A percentile compares a stretch with the other conserved stretches of the same genome.
phyloP scores from a whole-genome alignment of 768 basidiomycete species.

The Russula emetica region DNA sequence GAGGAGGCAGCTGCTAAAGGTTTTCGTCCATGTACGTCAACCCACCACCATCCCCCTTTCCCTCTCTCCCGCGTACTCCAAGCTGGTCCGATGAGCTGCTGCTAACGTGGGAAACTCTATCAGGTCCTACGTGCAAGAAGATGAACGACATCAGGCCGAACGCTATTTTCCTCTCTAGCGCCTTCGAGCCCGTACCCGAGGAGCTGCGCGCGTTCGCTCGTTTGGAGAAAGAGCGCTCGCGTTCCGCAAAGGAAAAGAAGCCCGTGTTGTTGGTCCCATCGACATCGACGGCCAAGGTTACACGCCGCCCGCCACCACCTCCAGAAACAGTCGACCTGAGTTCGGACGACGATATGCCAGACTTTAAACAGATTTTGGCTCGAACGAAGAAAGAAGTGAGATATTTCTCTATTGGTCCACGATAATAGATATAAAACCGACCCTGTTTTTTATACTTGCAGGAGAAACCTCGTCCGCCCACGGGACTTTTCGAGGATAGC shows the following conservation, averaged over 20 bases:
- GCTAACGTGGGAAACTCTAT: neutral
- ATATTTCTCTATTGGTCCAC: neutral
- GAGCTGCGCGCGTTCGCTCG: constrained; percentile 46
- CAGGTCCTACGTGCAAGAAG: constrained; percentile 66
- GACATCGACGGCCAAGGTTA: constrained; percentile 28
- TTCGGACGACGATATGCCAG: constrained; percentile 49
- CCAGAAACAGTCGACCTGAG: constrained; percentile 29
- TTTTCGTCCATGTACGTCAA: constrained; percentile 50
- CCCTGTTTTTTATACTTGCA: neutral
- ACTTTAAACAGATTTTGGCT: constrained; percentile 42
- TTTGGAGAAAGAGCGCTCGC: constrained; percentile 24
- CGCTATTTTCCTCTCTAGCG: constrained; percentile 55
- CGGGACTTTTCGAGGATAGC: neutral
- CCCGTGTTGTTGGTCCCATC: constrained; percentile 20
- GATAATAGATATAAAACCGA: neutral
- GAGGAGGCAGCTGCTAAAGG: constrained; percentile 56
- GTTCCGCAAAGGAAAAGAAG: constrained; percentile 7
- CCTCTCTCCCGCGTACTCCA: neutral
- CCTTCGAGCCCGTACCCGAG: constrained; percentile 65
- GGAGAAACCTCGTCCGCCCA: constrained; percentile 1
- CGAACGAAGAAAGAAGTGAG: constrained; percentile 19
- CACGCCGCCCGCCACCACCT: constrained; percentile 9
- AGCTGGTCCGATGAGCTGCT: neutral
- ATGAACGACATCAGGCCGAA: constrained; percentile 51
- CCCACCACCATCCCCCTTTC: neutral